Evolutionary conservation across 768 basidiomycete genomes (phyloP), one percentile per base, ranked within the genome.

Genomic region (Gloeophyllum trabeum): DNA sequence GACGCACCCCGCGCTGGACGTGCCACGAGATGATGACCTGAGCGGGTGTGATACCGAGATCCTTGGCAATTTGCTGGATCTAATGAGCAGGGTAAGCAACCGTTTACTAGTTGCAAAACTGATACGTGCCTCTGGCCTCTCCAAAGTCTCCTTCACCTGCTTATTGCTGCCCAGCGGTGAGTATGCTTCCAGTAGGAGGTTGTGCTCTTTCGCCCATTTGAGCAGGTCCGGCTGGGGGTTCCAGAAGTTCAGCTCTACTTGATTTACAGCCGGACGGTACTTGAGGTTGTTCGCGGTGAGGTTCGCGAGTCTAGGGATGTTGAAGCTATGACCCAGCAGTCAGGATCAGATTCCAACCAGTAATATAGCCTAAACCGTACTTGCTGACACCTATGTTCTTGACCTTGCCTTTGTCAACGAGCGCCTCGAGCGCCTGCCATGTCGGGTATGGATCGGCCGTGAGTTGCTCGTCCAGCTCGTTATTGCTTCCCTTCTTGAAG

Each of bases 361-460:
- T 32, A 16, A 16, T 32, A 10, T 32, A 32, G 10, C 16, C n/a
- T n/a, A n/a, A n/a, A 30, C 28, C 70, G 45, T 44, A 81, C 81
- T 91, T 91, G 81, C 81, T 84, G 34, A 90, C 66, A 34, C 88
- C 88, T 42, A 90, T 90, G 50, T 86, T 81, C 54, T 71, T 71
- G 34, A 83, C 62, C 55, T 87, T 82, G 19, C 87, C 87, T 50
- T 77, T 79, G 48, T 75, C 74, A 3, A 86, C 81, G 61, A 85
- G 61, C 57, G 81, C 74, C 53, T 89, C 86, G 38, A 89, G 73
- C 47, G 76, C 85, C 54, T 79, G 64, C 86, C 86, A 89, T 1
- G 85, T 87, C 14, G 79, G 79, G 52, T 82, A 80, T 1, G 83
- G 76, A 52, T 87, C 67, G 19, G 71, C 74, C 4, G 81, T 80